phyloP scores from a whole-genome alignment of 106 monocot species.

The Dendrobium officinale region DNA sequence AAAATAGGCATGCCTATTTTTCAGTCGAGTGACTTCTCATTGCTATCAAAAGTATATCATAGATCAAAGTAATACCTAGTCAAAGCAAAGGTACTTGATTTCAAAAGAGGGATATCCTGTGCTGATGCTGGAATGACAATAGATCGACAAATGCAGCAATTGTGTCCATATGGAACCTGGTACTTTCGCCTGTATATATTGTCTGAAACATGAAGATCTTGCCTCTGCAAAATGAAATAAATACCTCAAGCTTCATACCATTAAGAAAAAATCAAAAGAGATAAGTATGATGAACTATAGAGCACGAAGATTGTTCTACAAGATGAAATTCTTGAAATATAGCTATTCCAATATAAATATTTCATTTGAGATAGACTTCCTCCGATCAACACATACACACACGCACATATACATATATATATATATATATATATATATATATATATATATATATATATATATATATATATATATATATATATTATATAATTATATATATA shows the following conservation, averaged over 20 bases:
- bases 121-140: slow-evolving; percentile 31
- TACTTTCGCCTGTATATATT: slow-evolving; percentile 24
- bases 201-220: slow-evolving; percentile 31
- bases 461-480: no score
- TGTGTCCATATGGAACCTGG: slow-evolving; percentile 13
- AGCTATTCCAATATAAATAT: background rate
- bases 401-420: no score
- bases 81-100: slow-evolving; percentile 30
- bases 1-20: background rate
- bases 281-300: background rate
- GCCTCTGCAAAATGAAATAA: slow-evolving; percentile 29
- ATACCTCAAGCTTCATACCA: background rate
- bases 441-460: no score
- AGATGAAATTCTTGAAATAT: background rate
- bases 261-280: slow-evolving; percentile 1
- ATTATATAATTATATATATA: no score
- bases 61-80: slow-evolving; percentile 32
- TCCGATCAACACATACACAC: background rate
- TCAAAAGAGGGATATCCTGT: slow-evolving; percentile 35
- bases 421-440: no score
- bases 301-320: background rate
- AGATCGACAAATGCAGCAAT: slow-evolving; percentile 28
- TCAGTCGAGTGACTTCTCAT: background rate
- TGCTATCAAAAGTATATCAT: background rate
- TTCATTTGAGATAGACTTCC: background rate